Conservation (phyloP, 345 rosid genomes). For the Crucihimalaya himalaica region DNA sequence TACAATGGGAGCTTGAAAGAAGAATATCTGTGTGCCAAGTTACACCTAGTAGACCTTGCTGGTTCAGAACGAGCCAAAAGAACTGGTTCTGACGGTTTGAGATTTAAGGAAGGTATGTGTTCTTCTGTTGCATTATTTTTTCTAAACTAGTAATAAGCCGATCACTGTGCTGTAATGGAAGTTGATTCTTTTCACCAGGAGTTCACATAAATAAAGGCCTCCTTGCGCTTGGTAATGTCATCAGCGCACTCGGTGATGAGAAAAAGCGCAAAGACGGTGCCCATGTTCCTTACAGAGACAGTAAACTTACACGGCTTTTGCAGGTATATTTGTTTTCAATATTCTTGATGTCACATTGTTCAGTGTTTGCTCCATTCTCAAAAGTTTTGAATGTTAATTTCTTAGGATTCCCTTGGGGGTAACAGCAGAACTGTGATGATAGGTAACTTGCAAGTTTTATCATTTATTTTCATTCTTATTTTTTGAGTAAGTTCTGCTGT, state of each 20-base stretch:
- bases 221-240: conserved; percentile 98
- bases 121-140: not conserved
- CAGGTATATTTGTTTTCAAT: conserved; percentile 55
- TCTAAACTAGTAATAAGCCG: conserved; percentile 3
- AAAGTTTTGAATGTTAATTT: not conserved
- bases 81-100: conserved; percentile 96
- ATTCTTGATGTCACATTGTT: not conserved
- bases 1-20: conserved; percentile 66
- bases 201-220: conserved; percentile 98
- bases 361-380: conserved; percentile 12
- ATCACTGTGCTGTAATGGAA: conserved; percentile 20
- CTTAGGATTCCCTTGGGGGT: conserved; percentile 98
- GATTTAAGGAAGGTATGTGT: conserved; percentile 91
- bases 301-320: conserved; percentile 96
- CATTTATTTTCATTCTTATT: not conserved
- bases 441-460: conserved; percentile 52
- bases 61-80: conserved; percentile 99
- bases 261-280: conserved; percentile 92
- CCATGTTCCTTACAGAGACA: conserved; percentile 97
- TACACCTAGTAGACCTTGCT: conserved; percentile 98
- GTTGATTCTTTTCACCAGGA: conserved; percentile 54
- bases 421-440: conserved; percentile 99
- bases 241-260: conserved; percentile 98
- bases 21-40: conserved; percentile 95
- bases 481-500: not conserved